A percentile compares a stretch with the other conserved stretches of the same genome.
phyloP scores from a whole-genome alignment of 768 basidiomycete species.

The Hydnomerulius pinastri region DNA sequence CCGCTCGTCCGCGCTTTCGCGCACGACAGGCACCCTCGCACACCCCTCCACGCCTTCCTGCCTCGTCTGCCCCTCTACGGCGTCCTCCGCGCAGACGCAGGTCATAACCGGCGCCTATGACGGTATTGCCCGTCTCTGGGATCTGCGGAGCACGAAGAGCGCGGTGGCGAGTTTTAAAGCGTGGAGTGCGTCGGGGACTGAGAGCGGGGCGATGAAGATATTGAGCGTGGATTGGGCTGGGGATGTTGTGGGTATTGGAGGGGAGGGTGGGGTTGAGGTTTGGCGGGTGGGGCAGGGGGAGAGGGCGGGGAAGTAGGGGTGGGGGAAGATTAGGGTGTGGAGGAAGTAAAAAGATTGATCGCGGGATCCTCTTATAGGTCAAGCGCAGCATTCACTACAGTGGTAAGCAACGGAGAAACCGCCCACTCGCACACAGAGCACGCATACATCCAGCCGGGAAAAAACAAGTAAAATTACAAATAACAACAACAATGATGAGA shows the following conservation, averaged over 20 bases:
- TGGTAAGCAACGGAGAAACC: no score
- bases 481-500: no score
- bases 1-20: conserved; percentile 42
- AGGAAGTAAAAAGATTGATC: conserved; percentile 5
- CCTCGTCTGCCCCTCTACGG: conserved; percentile 36
- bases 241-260: conserved; percentile 59
- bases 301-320: conserved; percentile 6
- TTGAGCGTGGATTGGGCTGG: conserved; percentile 58
- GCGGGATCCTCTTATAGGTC: no score
- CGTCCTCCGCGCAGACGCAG: conserved; percentile 42
- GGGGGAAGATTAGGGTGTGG: conserved; percentile 7
- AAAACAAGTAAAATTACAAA: no score
- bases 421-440: no score
- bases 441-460: no score
- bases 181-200: no score
- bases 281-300: conserved; percentile 52
- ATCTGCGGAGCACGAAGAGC: conserved; percentile 66
- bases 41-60: conserved; percentile 73
- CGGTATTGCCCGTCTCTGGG: conserved; percentile 77
- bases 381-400: no score
- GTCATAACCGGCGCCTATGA: conserved; percentile 77
- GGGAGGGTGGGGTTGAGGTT: conserved; percentile 65
- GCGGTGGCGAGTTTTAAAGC: conserved; percentile 65
- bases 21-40: conserved; percentile 45
- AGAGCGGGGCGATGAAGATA: conserved; percentile 57